Evolutionary conservation across 805 yeast genomes (phyloP), one percentile per base, ranked within the genome.

Genomic region (Pichia deserticola): DNA sequence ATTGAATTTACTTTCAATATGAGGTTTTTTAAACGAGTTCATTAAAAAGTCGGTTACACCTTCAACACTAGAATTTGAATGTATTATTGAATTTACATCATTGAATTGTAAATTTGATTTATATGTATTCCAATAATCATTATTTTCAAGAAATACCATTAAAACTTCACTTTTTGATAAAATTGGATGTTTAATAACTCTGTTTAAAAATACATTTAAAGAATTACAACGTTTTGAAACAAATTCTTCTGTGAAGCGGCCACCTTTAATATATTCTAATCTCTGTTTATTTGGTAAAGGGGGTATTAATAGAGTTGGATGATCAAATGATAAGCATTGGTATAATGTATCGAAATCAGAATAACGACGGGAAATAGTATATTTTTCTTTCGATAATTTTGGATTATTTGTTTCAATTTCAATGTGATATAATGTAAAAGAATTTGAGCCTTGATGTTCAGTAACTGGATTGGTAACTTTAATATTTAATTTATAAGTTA

Each of bases 231-330:
- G 72, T 63, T 87, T 86, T 52, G 75, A 72, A 0, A 96, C 92
- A 65, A 93, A 93, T 51, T 86, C 89, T 12, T 79, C 74, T 30
- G 92, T 81, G 63, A 92, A 92, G 37, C 98, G 74, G 59, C 92
- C 97, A 10, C 99, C 98, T 37, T 95, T 89, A 47, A 92, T 75
- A 66, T 93, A 92, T 64, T 92, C 96, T 58, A 92, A 73, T 52
- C 95, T 79, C 69, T 86, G 87, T 65, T 89, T 90, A 54, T 92
- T 95, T 0, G 99, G 99, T 48, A 92, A 73, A 12, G 98, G 97
- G 1, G 99, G 99, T 0, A 92, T 79, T 12, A 93, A 79, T 52
- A 87, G 75, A 5, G 93, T 86, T 0, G 97, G 96, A 62, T 73
- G 86, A 62, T 90, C 97, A 56, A 80, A 83, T 45, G 74, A 64